A percentile compares a stretch with the other conserved stretches of the same genome.
These are phyloP conservation scores for Cymbopogon flexuosus DNA, from an alignment of 202 grass and related monocot species.

Conservation along the genomic window DNA sequence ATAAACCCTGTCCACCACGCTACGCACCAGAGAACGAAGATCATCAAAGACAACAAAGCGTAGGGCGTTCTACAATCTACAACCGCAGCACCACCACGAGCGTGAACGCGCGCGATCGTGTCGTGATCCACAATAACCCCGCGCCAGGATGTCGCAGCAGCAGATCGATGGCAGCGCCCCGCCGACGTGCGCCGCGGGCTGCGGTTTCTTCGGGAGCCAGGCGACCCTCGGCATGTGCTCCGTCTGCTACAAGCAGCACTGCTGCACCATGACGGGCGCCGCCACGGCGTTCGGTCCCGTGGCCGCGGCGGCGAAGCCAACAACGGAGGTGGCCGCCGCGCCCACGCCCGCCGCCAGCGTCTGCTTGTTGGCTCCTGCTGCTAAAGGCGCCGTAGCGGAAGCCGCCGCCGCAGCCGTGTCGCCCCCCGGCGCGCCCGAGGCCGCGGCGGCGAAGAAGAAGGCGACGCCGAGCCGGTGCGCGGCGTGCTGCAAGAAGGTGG, in stretches of 20 bases:
- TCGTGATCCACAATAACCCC: background rate
- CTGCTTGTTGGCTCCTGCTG: background rate
- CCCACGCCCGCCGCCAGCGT: background rate
- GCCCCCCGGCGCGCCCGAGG: no score
- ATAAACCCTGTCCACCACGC: no score
- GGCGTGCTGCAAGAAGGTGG: slow-evolving; percentile 38
- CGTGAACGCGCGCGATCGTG: background rate
- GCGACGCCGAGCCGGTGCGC: background rate
- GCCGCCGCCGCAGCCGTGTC: no score
- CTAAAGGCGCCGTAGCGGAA: background rate
- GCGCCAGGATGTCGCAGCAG: background rate
- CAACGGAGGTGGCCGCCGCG: background rate
- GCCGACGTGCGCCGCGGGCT: background rate
- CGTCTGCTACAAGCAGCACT: slow-evolving; percentile 18
- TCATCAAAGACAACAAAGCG: no score
- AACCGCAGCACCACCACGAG: background rate
- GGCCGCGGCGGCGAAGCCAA: background rate
- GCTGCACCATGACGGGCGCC: background rate
- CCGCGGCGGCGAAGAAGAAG: background rate
- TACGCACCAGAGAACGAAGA: no score
- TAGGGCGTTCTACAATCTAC: background rate
- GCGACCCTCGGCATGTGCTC: slow-evolving; percentile 29
- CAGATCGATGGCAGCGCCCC: background rate
- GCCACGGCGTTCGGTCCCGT: background rate
- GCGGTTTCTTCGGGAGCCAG: slow-evolving; percentile 31